Base-by-base conservation (phyloP, 768 basidiomycete genomes). In the Termitomyces titanicus region DNA sequence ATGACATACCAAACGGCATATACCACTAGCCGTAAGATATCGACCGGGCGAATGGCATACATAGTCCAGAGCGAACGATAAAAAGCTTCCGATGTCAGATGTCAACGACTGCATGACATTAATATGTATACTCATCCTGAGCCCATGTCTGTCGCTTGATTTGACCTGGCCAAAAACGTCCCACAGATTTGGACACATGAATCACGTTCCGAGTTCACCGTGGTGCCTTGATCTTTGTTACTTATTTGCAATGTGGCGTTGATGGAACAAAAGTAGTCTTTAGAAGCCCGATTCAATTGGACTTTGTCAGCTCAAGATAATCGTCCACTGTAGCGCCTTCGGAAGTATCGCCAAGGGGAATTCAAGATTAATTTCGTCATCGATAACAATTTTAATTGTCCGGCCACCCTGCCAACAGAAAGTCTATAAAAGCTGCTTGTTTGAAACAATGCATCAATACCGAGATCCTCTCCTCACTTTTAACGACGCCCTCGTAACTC, bases 281-380 rank as follows among this genome's bases (percentile, higher is more conserved):
- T 33, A 15, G 11, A 44, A 4, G 18, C 31, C 38, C n/a, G 22
- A 39, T 22, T 15, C 24, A 18, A 9, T 37, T 39, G 53, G 20
- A 44, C 12, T 11, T 48, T 29, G 17, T 7, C 9, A 6, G 33
- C 18, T 33, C n/a, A 31, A 29, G 38, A 22, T 12, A 1, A 10
- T 20, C 40, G 40, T 42, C 20, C 20, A 42, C 20, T 42, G 20
- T 5, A 8, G 10, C 12, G 15, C 5, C 29, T 29, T 15, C 11
- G 9, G 22, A 42, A 42, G 12, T 22, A 39, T 33, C 33, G 33
- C 33, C 33, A 33, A n/a, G n/a, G n/a, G n/a, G n/a, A n/a, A n/a
- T n/a, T n/a, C n/a, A 33, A 33, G 12, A 33, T 10, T 7, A 2
- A 49, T 66, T 61, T 64, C 66, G 66, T 51, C 53, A 57, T 62